Evolutionary conservation across 768 basidiomycete genomes (phyloP).

Genomic region (Tylopilus vinaceipallidus): DNA sequence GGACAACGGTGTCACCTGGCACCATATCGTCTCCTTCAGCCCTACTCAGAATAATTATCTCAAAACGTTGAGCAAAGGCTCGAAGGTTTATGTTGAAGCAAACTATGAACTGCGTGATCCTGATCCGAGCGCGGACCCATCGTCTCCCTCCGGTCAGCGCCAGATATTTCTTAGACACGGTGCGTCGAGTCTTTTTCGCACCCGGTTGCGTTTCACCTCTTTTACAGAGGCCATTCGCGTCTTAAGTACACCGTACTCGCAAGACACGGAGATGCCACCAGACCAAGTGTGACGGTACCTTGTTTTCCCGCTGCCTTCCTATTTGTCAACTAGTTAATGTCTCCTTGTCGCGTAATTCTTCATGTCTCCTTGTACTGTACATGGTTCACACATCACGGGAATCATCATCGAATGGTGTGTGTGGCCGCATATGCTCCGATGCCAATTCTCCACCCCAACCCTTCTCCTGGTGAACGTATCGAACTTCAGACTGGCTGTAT

Average conservation of each 20-base stretch:
- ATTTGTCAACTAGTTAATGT: slow-evolving; percentile 3
- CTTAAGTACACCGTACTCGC: slow-evolving; percentile 35
- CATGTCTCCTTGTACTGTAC: slow-evolving; percentile 15
- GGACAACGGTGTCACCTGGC: slow-evolving; percentile 63
- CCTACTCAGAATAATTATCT: slow-evolving; percentile 61
- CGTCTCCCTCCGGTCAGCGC: slow-evolving; percentile 68
- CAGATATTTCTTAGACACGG: slow-evolving; percentile 84
- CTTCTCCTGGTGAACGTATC: slow-evolving; percentile 30
- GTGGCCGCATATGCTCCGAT: slow-evolving; percentile 36
- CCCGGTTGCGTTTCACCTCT: slow-evolving; percentile 4
- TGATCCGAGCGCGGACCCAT: slow-evolving; percentile 60
- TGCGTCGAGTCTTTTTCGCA: slow-evolving; percentile 28
- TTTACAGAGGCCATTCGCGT: slow-evolving; percentile 54
- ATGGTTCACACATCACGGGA: slow-evolving; percentile 30
- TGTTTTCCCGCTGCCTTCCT: neutral
- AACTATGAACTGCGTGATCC: slow-evolving; percentile 74
- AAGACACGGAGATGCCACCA: slow-evolving; percentile 18
- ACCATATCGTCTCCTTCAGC: slow-evolving; percentile 73
- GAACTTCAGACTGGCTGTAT: slow-evolving; percentile 25
- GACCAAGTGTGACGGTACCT: slow-evolving; percentile 18
- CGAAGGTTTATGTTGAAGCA: slow-evolving; percentile 79
- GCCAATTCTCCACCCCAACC: slow-evolving; percentile 35
- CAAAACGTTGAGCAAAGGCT: slow-evolving; percentile 62
- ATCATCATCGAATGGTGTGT: slow-evolving; percentile 41
- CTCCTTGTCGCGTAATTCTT: neutral